Percentiles rank a stretch among this genome's conserved stretches.
Evolutionary conservation across 495 filamentous ascomycete genomes (phyloP).

Genomic region (Trypethelium eluteriae): DNA sequence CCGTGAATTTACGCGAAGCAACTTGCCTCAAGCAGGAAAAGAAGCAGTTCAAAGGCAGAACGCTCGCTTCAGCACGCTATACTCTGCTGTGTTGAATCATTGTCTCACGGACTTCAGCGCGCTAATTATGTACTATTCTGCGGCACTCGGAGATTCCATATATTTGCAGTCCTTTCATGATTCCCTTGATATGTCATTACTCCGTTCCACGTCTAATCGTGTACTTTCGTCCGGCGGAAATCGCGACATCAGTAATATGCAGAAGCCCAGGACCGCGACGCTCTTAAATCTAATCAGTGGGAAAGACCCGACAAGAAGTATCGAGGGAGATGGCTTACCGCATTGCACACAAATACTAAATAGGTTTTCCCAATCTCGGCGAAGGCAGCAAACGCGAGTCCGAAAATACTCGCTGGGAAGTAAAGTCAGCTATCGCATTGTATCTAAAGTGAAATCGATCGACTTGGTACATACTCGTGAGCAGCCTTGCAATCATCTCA

Average conservation of each 20-base stretch:
- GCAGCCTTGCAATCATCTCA: slow-evolving; percentile 46
- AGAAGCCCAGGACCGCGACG: slow-evolving; percentile 42
- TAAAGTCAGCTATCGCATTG: slow-evolving; percentile 1
- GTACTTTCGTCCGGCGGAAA: slow-evolving; percentile 42
- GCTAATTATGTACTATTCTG: no score
- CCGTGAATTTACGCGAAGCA: no score
- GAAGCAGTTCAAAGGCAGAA: no score
- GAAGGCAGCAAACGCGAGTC: slow-evolving; percentile 46
- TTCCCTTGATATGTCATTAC: neutral
- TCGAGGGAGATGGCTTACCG: slow-evolving; percentile 32
- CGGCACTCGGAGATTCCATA: neutral
- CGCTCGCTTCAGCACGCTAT: no score
- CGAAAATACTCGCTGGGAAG: slow-evolving; percentile 42
- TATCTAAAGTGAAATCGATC: no score
- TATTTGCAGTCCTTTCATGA: neutral
- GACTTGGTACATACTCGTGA: slow-evolving; percentile 29
- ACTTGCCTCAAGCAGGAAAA: no score
- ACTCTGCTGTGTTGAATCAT: no score
- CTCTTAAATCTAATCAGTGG: slow-evolving; percentile 24
- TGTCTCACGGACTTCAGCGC: no score
- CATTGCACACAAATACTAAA: slow-evolving; percentile 49
- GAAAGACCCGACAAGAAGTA: neutral
- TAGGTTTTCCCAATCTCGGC: slow-evolving; percentile 42
- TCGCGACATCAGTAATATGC: slow-evolving; percentile 41
- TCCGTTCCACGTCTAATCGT: slow-evolving; percentile 18